Evolutionary conservation across 768 basidiomycete species (phyloP).

Genomic region (Serendipita sp.): DNA sequence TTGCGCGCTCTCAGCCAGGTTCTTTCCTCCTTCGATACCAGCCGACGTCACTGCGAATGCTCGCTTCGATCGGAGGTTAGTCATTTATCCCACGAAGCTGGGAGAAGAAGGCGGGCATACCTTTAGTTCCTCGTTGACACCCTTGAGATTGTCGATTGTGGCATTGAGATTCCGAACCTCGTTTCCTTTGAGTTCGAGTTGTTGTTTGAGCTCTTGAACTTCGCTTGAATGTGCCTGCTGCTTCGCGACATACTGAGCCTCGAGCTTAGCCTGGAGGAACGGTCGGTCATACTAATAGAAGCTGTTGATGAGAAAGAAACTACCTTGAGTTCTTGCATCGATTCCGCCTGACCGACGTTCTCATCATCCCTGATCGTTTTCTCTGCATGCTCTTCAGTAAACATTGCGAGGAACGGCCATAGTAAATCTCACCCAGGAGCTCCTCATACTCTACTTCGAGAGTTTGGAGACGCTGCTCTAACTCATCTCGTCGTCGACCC

Average conservation of each 20-base stretch:
- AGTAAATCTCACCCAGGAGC: constrained; percentile 49
- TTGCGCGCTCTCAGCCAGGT: constrained; percentile 89
- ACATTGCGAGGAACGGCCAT: not conserved
- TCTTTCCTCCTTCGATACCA: constrained; percentile 93
- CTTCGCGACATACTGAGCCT: constrained; percentile 83
- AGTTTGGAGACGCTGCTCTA: constrained; percentile 63
- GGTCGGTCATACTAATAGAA: constrained; percentile 10
- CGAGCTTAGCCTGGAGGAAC: constrained; percentile 62
- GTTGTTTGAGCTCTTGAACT: constrained; percentile 72
- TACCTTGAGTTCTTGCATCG: constrained; percentile 85
- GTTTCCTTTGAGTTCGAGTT: constrained; percentile 66
- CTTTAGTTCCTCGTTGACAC: constrained; percentile 96
- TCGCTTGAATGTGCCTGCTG: constrained; percentile 81
- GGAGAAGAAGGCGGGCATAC: constrained; percentile 26
- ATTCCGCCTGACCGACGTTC: constrained; percentile 61
- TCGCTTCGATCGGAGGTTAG: constrained; percentile 35
- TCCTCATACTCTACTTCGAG: constrained; percentile 95
- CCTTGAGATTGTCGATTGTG: constrained; percentile 82
- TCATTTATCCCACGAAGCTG: not conserved
- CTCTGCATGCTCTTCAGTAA: constrained; percentile 33
- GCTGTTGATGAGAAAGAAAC: constrained; percentile 15
- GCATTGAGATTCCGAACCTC: constrained; percentile 75
- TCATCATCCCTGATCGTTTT: constrained; percentile 84
- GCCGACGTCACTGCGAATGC: constrained; percentile 95
- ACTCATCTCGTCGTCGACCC: constrained; percentile 63